Conservation (phyloP, 345 rosid genomes). For the Populus deltoides region DNA sequence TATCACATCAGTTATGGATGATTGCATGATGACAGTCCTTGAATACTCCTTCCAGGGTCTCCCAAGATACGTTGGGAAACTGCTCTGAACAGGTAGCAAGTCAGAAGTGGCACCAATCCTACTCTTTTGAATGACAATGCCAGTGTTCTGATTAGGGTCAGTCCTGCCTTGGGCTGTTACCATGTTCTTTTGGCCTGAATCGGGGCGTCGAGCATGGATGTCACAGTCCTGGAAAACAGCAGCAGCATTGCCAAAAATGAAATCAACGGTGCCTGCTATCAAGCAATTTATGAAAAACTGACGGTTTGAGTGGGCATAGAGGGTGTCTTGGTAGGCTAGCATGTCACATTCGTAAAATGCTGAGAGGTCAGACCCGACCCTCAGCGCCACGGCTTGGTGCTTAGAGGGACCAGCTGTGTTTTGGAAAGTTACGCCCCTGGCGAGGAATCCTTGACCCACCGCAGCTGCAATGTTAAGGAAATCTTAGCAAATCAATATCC, state of each 20-base stretch:
- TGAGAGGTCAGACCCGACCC: conserved; percentile 71
- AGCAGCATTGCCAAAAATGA: conserved; percentile 72
- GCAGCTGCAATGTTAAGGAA: conserved; percentile 45
- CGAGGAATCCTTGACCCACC: conserved; percentile 72
- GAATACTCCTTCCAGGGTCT: conserved; percentile 94
- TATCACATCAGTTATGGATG: conserved; percentile 59
- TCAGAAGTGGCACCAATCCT: conserved; percentile 81
- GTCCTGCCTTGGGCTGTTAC: conserved; percentile 87
- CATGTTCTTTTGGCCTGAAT: conserved; percentile 91
- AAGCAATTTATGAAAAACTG: conserved; percentile 67
- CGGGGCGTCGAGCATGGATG: conserved; percentile 83
- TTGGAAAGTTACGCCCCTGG: conserved; percentile 65
- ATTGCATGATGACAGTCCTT: conserved; percentile 81
- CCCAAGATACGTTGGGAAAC: conserved; percentile 76
- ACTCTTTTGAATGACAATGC: conserved; percentile 82
- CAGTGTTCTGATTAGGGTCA: conserved; percentile 89
- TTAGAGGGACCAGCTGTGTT: conserved; percentile 82
- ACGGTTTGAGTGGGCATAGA: conserved; percentile 64
- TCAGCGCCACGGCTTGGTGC: conserved; percentile 75
- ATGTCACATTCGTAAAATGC: conserved; percentile 80
- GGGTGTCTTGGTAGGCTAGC: conserved; percentile 77
- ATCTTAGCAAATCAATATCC: background rate
- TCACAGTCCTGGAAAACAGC: conserved; percentile 69
- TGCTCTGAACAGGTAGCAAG: conserved; percentile 39
- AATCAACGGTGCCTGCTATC: conserved; percentile 76